Percentiles rank a stretch among this genome's conserved stretches.
Evolutionary conservation across 202 grass and related monocot species (phyloP).

Genomic region (Miscanthus sacchariflorus): DNA sequence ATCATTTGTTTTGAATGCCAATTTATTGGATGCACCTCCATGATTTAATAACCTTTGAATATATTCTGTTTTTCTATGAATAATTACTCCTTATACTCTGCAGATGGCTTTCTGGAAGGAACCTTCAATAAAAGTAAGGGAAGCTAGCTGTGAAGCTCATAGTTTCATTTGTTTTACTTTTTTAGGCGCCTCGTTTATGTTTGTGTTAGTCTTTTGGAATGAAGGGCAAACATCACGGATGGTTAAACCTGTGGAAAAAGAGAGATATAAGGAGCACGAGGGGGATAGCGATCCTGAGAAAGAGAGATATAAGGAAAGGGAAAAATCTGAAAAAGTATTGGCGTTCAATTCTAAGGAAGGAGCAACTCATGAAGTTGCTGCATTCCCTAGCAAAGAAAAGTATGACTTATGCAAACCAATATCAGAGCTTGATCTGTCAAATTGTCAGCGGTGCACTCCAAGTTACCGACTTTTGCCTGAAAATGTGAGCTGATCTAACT

Average conservation of each 20-base stretch:
- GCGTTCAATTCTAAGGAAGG: constrained; percentile 61
- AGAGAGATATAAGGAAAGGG: constrained; percentile 60
- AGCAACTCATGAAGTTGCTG: constrained; percentile 60
- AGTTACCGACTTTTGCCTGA: constrained; percentile 96
- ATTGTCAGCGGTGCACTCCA: constrained; percentile 83
- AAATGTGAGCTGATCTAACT: constrained; percentile 60
- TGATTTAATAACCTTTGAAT: constrained; percentile 19
- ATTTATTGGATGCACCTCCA: constrained; percentile 28
- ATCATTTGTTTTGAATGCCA: not conserved
- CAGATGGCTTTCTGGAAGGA: constrained; percentile 83
- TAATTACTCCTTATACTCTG: constrained; percentile 34
- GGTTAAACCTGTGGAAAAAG: constrained; percentile 77
- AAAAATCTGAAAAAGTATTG: constrained; percentile 56
- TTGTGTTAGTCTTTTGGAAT: constrained; percentile 38
- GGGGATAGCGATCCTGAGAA: constrained; percentile 67
- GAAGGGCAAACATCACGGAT: constrained; percentile 56
- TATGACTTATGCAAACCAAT: constrained; percentile 88
- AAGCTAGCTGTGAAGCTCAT: constrained; percentile 24
- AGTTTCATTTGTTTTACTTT: constrained; percentile 14
- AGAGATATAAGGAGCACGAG: constrained; percentile 68
- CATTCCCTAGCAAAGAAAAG: constrained; percentile 75
- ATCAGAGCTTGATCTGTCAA: constrained; percentile 95
- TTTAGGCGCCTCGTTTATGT: constrained; percentile 8
- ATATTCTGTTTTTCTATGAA: constrained; percentile 20
- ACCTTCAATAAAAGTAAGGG: constrained; percentile 80